A percentile compares a stretch with the other conserved stretches of the same genome.
These are phyloP conservation scores for Mycena sp. DNA, from an alignment of 1,284 basidiomycete genomes.

Conservation along the genomic window DNA sequence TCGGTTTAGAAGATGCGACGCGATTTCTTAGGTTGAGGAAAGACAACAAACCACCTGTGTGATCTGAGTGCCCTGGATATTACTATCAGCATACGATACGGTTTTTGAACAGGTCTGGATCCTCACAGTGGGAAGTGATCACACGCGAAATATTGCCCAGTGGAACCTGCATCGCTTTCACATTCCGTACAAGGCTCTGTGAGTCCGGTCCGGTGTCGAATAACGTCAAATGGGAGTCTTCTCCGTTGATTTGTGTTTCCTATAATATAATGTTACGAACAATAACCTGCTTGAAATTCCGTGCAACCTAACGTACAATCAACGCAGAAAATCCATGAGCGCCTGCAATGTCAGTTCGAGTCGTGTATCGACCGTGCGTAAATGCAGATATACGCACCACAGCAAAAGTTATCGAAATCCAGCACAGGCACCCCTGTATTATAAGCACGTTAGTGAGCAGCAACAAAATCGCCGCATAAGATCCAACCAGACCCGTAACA, in stretches of 20 bases:
- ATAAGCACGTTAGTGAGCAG: conserved; percentile 55
- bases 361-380: background rate
- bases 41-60: conserved; percentile 77
- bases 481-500: conserved; percentile 36
- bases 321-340: conserved; percentile 85
- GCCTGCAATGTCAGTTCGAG: conserved; percentile 49
- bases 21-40: conserved; percentile 60
- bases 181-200: conserved; percentile 70
- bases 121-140: conserved; percentile 82
- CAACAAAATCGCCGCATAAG: background rate
- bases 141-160: conserved; percentile 67
- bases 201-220: conserved; percentile 88
- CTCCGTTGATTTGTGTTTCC: conserved; percentile 63
- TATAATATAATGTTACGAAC: conserved; percentile 33
- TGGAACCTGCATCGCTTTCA: conserved; percentile 66
- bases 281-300: too few species aligned
- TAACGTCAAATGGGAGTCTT: conserved; percentile 61
- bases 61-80: conserved; percentile 78
- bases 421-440: conserved; percentile 65
- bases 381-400: conserved; percentile 55
- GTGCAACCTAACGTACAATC: conserved; percentile 71
- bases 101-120: too few species aligned
- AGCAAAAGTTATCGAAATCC: conserved; percentile 81
- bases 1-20: conserved; percentile 11
- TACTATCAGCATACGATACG: too few species aligned